phyloP scores from a whole-genome alignment of 176 grass and related monocot genomes.

The Avena sativa region DNA sequence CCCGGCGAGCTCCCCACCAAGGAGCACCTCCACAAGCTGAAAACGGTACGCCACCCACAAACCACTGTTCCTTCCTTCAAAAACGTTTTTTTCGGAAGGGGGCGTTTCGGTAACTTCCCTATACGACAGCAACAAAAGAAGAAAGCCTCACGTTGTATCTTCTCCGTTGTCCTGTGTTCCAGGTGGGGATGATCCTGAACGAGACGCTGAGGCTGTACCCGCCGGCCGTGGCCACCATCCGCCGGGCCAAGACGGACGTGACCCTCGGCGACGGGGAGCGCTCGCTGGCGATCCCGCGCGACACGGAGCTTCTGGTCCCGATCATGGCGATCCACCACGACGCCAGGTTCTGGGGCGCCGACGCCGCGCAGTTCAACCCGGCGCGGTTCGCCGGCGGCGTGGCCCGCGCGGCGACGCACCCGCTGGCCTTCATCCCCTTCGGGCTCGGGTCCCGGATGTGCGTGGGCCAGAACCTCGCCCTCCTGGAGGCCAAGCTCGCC shows the following conservation, averaged over 20 bases:
- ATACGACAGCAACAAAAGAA: neutral
- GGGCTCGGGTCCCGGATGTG: constrained; percentile 76
- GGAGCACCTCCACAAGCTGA: constrained; percentile 82
- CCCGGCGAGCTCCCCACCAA: constrained; percentile 67
- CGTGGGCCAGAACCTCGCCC: constrained; percentile 82
- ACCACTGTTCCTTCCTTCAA: neutral
- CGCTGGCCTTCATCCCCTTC: constrained; percentile 74
- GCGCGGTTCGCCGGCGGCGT: constrained; percentile 55
- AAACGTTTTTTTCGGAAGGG: neutral
- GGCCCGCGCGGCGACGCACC: constrained; percentile 55
- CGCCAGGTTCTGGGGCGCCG: constrained; percentile 57
- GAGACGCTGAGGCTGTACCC: constrained; percentile 88
- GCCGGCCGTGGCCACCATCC: constrained; percentile 84
- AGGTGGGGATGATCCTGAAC: constrained; percentile 81
- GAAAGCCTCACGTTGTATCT: constrained; percentile 48
- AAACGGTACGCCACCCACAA: constrained; percentile 63
- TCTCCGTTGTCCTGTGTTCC: constrained; percentile 11
- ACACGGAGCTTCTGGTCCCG: constrained; percentile 78
- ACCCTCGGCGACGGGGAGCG: constrained; percentile 49
- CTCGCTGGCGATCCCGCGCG: constrained; percentile 44
- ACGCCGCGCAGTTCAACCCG: constrained; percentile 64
- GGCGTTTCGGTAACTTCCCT: constrained; percentile 36
- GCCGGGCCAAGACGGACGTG: constrained; percentile 60
- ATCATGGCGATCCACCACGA: constrained; percentile 94
- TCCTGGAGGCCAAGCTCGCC: constrained; percentile 80